phyloP scores from a whole-genome alignment of 306 rosid species.

The Pterocarpus macrocarpus region DNA sequence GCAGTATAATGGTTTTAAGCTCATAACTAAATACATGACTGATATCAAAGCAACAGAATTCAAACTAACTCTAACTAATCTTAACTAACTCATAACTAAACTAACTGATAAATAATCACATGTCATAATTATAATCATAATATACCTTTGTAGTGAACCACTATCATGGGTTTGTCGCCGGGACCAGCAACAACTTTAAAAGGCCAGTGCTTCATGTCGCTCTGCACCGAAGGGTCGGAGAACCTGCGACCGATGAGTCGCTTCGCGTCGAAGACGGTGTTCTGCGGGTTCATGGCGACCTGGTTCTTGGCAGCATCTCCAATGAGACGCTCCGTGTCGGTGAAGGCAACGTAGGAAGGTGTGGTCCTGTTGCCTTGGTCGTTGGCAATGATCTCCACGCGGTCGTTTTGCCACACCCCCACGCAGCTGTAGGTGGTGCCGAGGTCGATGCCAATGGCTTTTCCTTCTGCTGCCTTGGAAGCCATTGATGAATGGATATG shows the following conservation, averaged over 20 bases:
- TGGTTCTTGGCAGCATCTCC: slow-evolving; percentile 67
- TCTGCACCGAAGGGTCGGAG: slow-evolving; percentile 55
- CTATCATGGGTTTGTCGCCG: slow-evolving; percentile 63
- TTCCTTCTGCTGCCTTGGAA: slow-evolving; percentile 47
- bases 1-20: too few relatives aligned
- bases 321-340: slow-evolving; percentile 59
- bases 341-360: slow-evolving; percentile 62
- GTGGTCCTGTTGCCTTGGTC: slow-evolving; percentile 67
- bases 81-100: too few relatives aligned
- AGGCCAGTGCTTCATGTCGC: slow-evolving; percentile 60
- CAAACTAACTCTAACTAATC: too few relatives aligned
- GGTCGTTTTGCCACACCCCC: slow-evolving; percentile 65
- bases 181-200: slow-evolving; percentile 57
- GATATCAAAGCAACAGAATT: too few relatives aligned
- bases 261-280: slow-evolving; percentile 66
- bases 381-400: slow-evolving; percentile 66
- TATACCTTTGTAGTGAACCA: slow-evolving; percentile 46
- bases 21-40: too few relatives aligned
- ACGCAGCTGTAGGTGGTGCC: slow-evolving; percentile 71
- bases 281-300: slow-evolving; percentile 65
- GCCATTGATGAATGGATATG: slow-evolving; percentile 39
- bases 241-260: slow-evolving; percentile 51
- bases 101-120: too few relatives aligned
- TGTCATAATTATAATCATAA: too few relatives aligned
- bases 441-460: slow-evolving; percentile 61